Base-by-base conservation (phyloP, 257 asterid genomes). In the Pogostemon cablin region DNA sequence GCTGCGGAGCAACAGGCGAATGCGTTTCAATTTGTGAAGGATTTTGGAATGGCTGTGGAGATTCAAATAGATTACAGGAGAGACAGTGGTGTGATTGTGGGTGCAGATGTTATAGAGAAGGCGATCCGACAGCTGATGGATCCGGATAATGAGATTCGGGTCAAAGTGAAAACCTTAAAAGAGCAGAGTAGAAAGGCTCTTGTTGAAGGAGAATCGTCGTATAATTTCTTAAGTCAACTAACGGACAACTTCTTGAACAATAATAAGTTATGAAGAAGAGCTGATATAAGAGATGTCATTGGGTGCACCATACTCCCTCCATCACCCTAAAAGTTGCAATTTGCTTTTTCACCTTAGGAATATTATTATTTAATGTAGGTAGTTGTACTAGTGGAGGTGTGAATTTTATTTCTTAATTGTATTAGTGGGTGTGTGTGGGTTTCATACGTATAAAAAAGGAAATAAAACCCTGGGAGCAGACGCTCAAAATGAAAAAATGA, bases 1-100 rank as follows among this genome's bases (percentile, higher is more conserved):
- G 65, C 11, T 1, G 85, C 86, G 0, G 89, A 84, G 81, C 89
- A 84, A 50, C 85, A 79, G 42, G 53, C n/a, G 4, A 84, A 81
- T 38, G 83, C 89, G 0, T 81, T 84, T 38, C 66, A 38, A 52
- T 8, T 79, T 6, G 85, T 84, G 46, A 79, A 72, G 76, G 86
- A 84, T 4, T 37, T 81, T 2, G 83, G 65, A 15, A 62, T 77
- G 49, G 85, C 77, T 71, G 32, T 25, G 11, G 80, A 74, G 65
- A 71, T 78, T 2, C 52, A 62, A 50, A 78, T 81, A 70, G 82
- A 73, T 32, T 82, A 75, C 5, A 34, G 41, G 53, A 72, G 4
- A 9, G 9, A 37, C 40, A 25, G 32, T 7, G 3, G 9, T 9
- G 5, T 61, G 55, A 43, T 76, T 32, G 76, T 76, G 15, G 10